These are phyloP conservation scores for Xerocomellus chrysenteron DNA, from an alignment of 768 basidiomycete genomes.

Conservation along the genomic window DNA sequence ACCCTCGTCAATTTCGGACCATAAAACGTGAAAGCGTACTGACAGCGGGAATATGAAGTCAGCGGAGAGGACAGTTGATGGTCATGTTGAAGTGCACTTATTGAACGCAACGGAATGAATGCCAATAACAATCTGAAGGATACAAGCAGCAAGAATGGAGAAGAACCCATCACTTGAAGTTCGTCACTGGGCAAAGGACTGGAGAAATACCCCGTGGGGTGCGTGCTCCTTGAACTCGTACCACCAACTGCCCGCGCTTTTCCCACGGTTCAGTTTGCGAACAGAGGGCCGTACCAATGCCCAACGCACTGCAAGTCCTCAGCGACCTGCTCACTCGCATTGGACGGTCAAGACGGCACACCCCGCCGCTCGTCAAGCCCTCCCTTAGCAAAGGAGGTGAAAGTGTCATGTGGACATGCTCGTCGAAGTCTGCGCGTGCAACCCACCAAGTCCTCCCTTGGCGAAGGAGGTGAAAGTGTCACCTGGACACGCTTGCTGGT, in stretches of 20 bases:
- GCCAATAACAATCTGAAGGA: slow-evolving; percentile 53
- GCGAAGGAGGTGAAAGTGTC: background rate
- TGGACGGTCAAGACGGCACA: background rate
- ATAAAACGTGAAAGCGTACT: slow-evolving; percentile 28
- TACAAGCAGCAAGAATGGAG: slow-evolving; percentile 40
- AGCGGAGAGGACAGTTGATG: slow-evolving; percentile 80
- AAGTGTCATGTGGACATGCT: background rate
- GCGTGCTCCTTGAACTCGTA: too few species aligned
- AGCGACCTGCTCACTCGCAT: background rate
- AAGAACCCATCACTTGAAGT: background rate
- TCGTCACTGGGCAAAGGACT: too few species aligned
- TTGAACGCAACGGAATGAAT: slow-evolving; percentile 45
- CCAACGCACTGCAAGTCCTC: background rate
- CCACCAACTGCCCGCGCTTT: background rate
- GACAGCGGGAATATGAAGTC: slow-evolving; percentile 76
- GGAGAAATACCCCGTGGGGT: background rate
- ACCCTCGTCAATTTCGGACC: background rate
- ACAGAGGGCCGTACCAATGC: background rate
- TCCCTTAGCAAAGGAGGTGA: slow-evolving; percentile 11
- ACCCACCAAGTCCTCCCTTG: slow-evolving; percentile 1
- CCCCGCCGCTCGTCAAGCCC: background rate
- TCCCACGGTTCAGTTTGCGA: background rate
- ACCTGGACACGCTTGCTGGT: background rate
- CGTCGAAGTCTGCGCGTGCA: background rate
- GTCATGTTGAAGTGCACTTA: slow-evolving; percentile 53